A percentile compares a stretch with the other conserved stretches of the same genome.
phyloP scores from a whole-genome alignment of 768 basidiomycete genomes.

The Clitopilus hobsonii region DNA sequence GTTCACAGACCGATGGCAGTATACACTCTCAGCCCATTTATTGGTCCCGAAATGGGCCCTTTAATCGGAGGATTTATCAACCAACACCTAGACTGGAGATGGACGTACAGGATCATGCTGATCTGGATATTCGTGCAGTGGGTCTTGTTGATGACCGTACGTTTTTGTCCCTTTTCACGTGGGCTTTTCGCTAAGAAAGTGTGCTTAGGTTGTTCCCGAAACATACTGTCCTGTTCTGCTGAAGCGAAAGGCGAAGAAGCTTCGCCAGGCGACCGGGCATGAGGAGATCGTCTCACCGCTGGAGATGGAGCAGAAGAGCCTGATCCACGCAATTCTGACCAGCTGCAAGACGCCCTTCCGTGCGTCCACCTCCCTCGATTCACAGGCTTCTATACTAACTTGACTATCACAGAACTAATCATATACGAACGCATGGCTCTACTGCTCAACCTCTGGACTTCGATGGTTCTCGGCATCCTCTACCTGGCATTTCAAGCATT shows the following conservation, averaged over 20 bases:
- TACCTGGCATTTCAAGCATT: conserved; percentile 64
- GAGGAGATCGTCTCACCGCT: conserved; percentile 51
- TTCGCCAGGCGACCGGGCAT: conserved; percentile 55
- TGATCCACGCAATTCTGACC: conserved; percentile 42
- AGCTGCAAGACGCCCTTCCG: conserved; percentile 73
- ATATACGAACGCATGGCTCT: conserved; percentile 73
- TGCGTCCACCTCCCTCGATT: conserved; percentile 27
- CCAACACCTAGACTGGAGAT: conserved; percentile 61
- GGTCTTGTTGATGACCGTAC: conserved; percentile 45
- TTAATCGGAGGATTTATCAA: conserved; percentile 30
- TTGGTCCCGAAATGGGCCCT: conserved; percentile 51
- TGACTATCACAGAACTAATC: conserved; percentile 43
- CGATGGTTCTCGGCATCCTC: conserved; percentile 53
- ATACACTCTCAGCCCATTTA: conserved; percentile 51
- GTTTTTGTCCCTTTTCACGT: conserved; percentile 9
- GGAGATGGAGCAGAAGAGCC: conserved; percentile 42
- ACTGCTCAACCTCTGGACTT: conserved; percentile 61
- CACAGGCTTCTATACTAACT: not conserved
- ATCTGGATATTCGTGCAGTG: conserved; percentile 65
- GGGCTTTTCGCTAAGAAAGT: not conserved
- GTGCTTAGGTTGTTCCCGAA: conserved; percentile 61
- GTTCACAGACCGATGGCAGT: conserved; percentile 44
- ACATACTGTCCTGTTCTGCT: conserved; percentile 62
- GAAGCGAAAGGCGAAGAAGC: conserved; percentile 53
- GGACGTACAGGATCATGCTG: conserved; percentile 69